Evolutionary conservation across 192 early-diverging fungal species (phyloP).

Genomic region (Coemansia sp.): DNA sequence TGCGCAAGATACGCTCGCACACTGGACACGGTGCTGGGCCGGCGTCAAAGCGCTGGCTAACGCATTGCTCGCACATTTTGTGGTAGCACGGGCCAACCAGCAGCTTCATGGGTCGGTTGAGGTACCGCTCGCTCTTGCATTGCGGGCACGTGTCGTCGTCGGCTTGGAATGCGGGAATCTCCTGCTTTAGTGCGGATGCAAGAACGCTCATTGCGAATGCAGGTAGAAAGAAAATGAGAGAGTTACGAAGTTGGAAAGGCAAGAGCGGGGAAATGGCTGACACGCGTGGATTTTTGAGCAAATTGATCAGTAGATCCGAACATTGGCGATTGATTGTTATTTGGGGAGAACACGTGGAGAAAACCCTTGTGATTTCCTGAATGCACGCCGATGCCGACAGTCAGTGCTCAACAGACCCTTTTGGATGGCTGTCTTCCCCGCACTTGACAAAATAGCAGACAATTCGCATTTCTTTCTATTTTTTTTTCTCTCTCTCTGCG

Average conservation of each 20-base stretch:
- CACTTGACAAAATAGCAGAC: not conserved
- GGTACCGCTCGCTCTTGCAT: conserved; percentile 81
- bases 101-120: conserved; percentile 82
- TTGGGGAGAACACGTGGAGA: not conserved
- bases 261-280: not conserved
- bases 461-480: not conserved
- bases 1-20: conserved; percentile 77
- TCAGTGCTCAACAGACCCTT: not conserved
- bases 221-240: not conserved
- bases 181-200: conserved; percentile 29
- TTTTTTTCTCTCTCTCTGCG: not conserved
- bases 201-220: conserved; percentile 35
- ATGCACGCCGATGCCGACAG: not conserved
- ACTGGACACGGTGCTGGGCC: conserved; percentile 92
- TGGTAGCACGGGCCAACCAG: conserved; percentile 94
- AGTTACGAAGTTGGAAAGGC: too few species aligned
- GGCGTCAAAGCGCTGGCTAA: conserved; percentile 75
- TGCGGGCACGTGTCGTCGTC: conserved; percentile 64
- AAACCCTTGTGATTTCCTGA: not conserved
- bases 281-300: not conserved
- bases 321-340: not conserved
- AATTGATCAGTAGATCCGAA: not conserved
- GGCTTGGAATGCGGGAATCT: conserved; percentile 33
- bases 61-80: conserved; percentile 94
- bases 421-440: not conserved